These are phyloP conservation scores for Alternaria novae-zelandiae DNA, from an alignment of 2,329 filamentous ascomycete genomes.

Conservation along the genomic window DNA sequence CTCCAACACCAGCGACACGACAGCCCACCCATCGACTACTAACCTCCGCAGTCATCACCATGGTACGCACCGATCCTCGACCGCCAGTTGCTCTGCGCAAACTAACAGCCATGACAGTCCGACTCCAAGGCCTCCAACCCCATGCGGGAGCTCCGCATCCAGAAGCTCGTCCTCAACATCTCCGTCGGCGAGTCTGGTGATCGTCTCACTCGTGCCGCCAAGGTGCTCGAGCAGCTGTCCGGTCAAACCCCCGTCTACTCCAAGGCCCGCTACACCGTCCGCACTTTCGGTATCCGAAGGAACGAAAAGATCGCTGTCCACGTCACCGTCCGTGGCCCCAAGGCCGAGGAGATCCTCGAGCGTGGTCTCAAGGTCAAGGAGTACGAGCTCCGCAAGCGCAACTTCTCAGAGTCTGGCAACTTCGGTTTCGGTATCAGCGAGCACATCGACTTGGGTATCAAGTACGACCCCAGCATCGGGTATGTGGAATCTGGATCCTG, in stretches of 20 bases:
- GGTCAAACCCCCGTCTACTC: slow-evolving; percentile 99
- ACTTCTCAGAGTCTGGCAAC: slow-evolving; percentile 96
- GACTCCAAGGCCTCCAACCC: slow-evolving; percentile 83
- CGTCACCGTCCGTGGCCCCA: slow-evolving; percentile 98
- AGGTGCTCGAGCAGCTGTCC: slow-evolving; percentile 99
- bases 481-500: slow-evolving; percentile 26
- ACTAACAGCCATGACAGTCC: slow-evolving; percentile 42
- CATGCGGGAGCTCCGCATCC: slow-evolving; percentile 99
- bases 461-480: slow-evolving; percentile 58
- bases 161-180: slow-evolving; percentile 99
- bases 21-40: slow-evolving; percentile 41
- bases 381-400: slow-evolving; percentile 98
- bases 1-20: slow-evolving; percentile 37
- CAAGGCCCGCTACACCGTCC: slow-evolving; percentile 99
- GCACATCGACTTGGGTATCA: slow-evolving; percentile 99
- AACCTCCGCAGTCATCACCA: slow-evolving; percentile 48
- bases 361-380: slow-evolving; percentile 99
- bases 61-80: slow-evolving; percentile 38
- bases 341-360: slow-evolving; percentile 99
- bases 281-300: slow-evolving; percentile 99
- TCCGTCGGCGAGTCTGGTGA: slow-evolving; percentile 99
- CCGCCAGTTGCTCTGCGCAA: slow-evolving; percentile 10
- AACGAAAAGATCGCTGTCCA: slow-evolving; percentile 98
- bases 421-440: slow-evolving; percentile 99
- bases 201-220: slow-evolving; percentile 98